Evolutionary conservation across 768 basidiomycete genomes (phyloP).

Genomic region (Boletus coccyginus): DNA sequence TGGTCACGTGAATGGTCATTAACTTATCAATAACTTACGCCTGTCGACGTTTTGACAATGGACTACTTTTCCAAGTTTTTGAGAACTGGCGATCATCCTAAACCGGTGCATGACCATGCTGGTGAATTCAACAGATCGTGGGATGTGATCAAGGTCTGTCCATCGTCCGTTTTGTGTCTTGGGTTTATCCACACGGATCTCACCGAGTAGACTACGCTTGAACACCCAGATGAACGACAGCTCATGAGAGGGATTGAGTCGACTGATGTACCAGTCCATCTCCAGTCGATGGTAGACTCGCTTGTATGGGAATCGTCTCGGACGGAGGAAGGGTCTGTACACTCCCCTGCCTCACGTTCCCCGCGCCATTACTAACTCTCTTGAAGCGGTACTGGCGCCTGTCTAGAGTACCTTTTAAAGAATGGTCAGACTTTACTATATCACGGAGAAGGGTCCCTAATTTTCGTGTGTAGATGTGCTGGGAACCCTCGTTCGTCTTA

Average conservation of each 20-base stretch:
- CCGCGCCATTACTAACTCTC: constrained; percentile 12
- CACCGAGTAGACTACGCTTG: constrained; percentile 65
- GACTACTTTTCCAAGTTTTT: constrained; percentile 88
- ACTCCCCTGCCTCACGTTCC: not conserved
- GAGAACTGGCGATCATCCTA: constrained; percentile 42
- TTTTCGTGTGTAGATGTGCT: constrained; percentile 60
- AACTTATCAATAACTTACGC: not conserved
- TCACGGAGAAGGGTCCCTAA: not conserved
- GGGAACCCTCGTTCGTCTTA: constrained; percentile 79
- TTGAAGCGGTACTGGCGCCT: constrained; percentile 77
- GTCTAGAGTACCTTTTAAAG: constrained; percentile 88
- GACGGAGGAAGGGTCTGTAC: constrained; percentile 81
- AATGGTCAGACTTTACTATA: constrained; percentile 51
- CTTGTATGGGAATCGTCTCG: constrained; percentile 83
- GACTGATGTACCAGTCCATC: constrained; percentile 74
- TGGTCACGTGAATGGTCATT: constrained; percentile 14
- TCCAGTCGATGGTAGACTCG: constrained; percentile 80
- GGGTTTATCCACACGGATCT: constrained; percentile 8
- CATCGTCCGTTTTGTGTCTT: not conserved
- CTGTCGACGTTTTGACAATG: constrained; percentile 39
- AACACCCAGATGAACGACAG: constrained; percentile 87
- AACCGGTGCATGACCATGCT: constrained; percentile 59
- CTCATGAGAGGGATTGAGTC: constrained; percentile 74
- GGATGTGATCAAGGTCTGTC: constrained; percentile 64
- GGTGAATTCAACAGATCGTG: constrained; percentile 77